phyloP scores from a whole-genome alignment of 2,329 filamentous ascomycete species.

The Metarhizium brunneum region DNA sequence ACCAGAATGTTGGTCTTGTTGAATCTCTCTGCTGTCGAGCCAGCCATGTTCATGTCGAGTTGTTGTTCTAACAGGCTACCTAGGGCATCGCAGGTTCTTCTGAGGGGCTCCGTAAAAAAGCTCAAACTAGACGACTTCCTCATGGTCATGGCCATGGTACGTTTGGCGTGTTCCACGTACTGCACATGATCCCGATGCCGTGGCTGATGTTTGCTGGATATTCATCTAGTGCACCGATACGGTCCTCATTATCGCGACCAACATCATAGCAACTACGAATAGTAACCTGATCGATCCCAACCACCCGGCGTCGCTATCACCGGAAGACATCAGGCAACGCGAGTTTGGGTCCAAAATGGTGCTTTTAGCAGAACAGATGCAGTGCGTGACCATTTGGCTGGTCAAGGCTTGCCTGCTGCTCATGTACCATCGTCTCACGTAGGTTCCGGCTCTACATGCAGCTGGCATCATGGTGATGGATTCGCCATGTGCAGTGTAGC shows the following conservation, averaged over 20 bases:
- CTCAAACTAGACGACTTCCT: slow-evolving; percentile 47
- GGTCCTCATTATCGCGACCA: slow-evolving; percentile 42
- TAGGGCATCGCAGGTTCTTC: slow-evolving; percentile 28
- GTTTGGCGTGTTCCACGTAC: slow-evolving; percentile 13
- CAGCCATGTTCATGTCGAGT: neutral
- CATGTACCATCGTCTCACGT: slow-evolving; percentile 48
- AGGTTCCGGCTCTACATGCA: slow-evolving; percentile 11
- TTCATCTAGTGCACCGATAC: slow-evolving; percentile 37
- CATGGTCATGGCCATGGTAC: slow-evolving; percentile 34
- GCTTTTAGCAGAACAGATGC: slow-evolving; percentile 51
- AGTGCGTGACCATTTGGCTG: slow-evolving; percentile 48
- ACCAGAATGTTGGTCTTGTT: slow-evolving; percentile 28
- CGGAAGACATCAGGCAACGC: slow-evolving; percentile 30
- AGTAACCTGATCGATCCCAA: slow-evolving; percentile 49
- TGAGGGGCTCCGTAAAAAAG: slow-evolving; percentile 34
- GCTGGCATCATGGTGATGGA: neutral
- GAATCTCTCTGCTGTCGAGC: neutral
- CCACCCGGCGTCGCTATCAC: slow-evolving; percentile 31
- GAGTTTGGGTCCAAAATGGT: slow-evolving; percentile 51
- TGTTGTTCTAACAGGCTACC: neutral
- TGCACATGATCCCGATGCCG: neutral
- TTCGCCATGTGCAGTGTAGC: neutral
- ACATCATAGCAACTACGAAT: slow-evolving; percentile 44
- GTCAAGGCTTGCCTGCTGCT: slow-evolving; percentile 48
- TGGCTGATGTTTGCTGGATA: neutral